These are phyloP conservation scores for Casuarina cunninghamiana DNA, from an alignment of 306 rosid genomes.

Conservation along the genomic window DNA sequence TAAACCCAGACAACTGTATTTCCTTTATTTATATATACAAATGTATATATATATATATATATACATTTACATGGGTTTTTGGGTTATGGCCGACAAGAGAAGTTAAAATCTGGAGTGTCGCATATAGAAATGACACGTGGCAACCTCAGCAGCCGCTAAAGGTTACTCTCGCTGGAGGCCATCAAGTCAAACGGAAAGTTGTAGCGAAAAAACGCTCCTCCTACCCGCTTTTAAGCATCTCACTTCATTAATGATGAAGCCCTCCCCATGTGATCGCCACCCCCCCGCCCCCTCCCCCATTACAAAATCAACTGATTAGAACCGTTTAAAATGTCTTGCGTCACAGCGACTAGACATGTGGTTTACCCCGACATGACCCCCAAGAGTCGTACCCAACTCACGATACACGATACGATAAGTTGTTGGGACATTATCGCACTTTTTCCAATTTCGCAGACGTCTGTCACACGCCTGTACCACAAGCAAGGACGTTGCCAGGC, in stretches of 20 bases:
- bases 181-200: background rate
- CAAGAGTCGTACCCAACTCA: background rate
- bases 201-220: background rate
- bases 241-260: slow-evolving; percentile 26
- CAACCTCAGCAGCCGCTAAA: background rate
- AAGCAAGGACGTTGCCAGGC: slow-evolving; percentile 23
- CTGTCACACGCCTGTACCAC: slow-evolving; percentile 53
- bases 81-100: too few species aligned
- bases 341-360: slow-evolving; percentile 60
- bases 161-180: background rate
- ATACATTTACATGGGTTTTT: too few species aligned
- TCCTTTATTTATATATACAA: too few species aligned
- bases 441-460: slow-evolving; percentile 48
- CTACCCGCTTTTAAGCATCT: background rate
- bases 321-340: slow-evolving; percentile 70
- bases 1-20: too few species aligned
- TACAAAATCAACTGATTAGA: slow-evolving; percentile 66
- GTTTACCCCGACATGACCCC: slow-evolving; percentile 32
- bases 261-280: slow-evolving; percentile 39
- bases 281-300: slow-evolving; percentile 40
- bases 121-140: background rate
- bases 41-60: too few species aligned
- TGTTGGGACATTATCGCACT: slow-evolving; percentile 24
- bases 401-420: background rate
- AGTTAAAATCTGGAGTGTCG: too few species aligned